Conservation (phyloP, 1,284 basidiomycete genomes). For the Anthracocystis walkeri region DNA sequence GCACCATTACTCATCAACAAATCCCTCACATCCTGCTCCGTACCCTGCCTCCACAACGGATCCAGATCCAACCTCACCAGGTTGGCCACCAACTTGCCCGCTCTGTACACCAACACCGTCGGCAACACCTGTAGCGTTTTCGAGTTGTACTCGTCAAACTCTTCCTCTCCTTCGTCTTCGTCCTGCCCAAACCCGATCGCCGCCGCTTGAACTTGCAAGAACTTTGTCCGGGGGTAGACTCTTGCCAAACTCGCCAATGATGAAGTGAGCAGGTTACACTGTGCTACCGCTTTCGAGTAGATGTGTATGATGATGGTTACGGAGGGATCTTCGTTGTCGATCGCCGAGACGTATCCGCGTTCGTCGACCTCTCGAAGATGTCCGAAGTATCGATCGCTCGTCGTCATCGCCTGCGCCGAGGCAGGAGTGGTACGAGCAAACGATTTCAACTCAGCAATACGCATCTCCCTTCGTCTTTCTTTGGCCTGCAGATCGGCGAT, state of each 20-base stretch:
- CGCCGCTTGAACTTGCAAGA: constrained; percentile 58
- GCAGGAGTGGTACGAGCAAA: constrained; percentile 2
- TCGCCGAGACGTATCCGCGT: constrained; percentile 55
- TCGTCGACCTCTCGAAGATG: constrained; percentile 62
- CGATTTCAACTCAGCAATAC: constrained; percentile 49
- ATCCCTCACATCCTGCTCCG: constrained; percentile 49
- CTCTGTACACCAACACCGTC: constrained; percentile 59
- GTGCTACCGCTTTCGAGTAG: constrained; percentile 57
- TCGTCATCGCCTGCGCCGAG: not conserved
- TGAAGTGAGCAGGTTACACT: constrained; percentile 52
- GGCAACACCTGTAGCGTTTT: constrained; percentile 54
- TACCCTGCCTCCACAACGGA: constrained; percentile 45
- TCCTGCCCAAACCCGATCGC: constrained; percentile 59
- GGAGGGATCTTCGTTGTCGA: constrained; percentile 50
- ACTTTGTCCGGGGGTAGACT: constrained; percentile 56
- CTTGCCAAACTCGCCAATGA: constrained; percentile 53
- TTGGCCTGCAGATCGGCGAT: constrained; percentile 51
- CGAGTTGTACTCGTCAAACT: constrained; percentile 49
- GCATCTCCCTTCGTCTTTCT: constrained; percentile 39
- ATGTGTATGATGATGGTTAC: constrained; percentile 60
- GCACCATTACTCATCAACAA: constrained; percentile 33
- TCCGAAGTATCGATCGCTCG: constrained; percentile 55
- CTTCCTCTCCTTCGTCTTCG: constrained; percentile 49
- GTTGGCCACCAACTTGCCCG: constrained; percentile 55
- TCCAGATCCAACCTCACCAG: constrained; percentile 61